These are phyloP conservation scores for Cystobasidium sp. DNA, from an alignment of 1,284 basidiomycete species.

Conservation along the genomic window DNA sequence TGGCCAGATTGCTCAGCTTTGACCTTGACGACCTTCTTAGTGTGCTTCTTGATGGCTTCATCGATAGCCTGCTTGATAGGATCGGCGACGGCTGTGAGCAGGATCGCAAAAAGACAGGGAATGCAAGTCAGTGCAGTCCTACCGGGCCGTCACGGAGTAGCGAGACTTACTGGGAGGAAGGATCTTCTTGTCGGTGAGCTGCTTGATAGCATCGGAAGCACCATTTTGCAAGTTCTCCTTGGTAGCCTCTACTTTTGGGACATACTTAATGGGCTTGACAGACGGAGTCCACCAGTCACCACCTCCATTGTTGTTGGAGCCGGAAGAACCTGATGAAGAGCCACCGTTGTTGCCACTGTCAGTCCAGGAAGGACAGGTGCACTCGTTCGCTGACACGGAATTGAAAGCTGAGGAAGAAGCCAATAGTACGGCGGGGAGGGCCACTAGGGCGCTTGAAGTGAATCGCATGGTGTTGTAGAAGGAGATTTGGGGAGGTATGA, in stretches of 20 bases:
- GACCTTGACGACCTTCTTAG: slow-evolving; percentile 18
- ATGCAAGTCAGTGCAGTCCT: background rate
- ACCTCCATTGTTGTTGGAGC: slow-evolving; percentile 5
- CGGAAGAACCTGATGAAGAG: slow-evolving; percentile 1
- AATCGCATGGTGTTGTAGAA: slow-evolving; percentile 30
- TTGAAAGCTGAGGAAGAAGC: slow-evolving; percentile 22
- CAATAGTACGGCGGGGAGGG: slow-evolving; percentile 29
- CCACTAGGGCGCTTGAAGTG: slow-evolving; percentile 30
- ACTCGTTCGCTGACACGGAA: slow-evolving; percentile 22
- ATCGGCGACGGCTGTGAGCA: slow-evolving; percentile 40
- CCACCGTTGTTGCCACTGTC: slow-evolving; percentile 29
- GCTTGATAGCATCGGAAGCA: slow-evolving; percentile 45
- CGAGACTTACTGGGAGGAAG: slow-evolving; percentile 36
- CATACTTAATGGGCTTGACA: slow-evolving; percentile 32
- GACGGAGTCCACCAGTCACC: slow-evolving; percentile 16
- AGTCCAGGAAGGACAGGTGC: slow-evolving; percentile 22
- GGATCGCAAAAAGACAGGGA: background rate
- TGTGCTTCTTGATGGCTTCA: slow-evolving; percentile 47
- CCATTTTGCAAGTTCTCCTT: slow-evolving; percentile 46
- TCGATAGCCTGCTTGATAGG: slow-evolving; percentile 45
- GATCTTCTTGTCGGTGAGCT: slow-evolving; percentile 42
- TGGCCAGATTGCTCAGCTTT: slow-evolving; percentile 30
- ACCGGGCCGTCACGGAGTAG: background rate
- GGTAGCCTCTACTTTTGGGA: slow-evolving; percentile 46
- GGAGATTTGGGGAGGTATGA: background rate